Percentiles rank a stretch among this genome's conserved stretches.
Evolutionary conservation across 768 basidiomycete genomes (phyloP).

Genomic region (Phaeotremella fagi): DNA sequence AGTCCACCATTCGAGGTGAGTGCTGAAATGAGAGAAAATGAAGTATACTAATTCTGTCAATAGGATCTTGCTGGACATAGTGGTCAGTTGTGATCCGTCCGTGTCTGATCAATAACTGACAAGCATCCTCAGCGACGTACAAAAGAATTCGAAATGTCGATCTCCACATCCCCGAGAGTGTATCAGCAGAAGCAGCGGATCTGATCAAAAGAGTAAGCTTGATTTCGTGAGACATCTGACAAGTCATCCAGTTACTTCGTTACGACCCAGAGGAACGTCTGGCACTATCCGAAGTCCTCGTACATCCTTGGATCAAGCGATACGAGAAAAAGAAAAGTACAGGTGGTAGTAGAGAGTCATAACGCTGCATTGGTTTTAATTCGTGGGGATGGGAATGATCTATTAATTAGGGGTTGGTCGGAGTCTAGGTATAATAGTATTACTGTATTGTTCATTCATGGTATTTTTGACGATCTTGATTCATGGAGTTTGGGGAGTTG

Average conservation of each 20-base stretch:
- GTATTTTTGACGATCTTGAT: no score
- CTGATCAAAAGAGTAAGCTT: conserved; percentile 58
- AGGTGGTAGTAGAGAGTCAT: not conserved
- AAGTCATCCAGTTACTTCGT: conserved; percentile 61
- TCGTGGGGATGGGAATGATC: no score
- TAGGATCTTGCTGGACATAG: conserved; percentile 25
- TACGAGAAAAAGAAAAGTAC: conserved; percentile 34
- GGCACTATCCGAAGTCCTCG: conserved; percentile 65
- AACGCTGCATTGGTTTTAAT: no score
- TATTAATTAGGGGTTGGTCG: no score
- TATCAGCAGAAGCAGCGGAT: conserved; percentile 65
- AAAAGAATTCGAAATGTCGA: conserved; percentile 65
- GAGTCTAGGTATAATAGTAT: no score
- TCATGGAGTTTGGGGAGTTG: no score
- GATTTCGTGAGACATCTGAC: not conserved
- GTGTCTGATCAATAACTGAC: not conserved
- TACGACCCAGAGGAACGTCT: conserved; percentile 72
- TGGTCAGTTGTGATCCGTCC: not conserved
- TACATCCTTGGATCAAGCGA: conserved; percentile 75
- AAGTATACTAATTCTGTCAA: not conserved
- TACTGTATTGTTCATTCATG: no score
- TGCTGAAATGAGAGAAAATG: conserved; percentile 3
- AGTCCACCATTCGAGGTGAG: conserved; percentile 69
- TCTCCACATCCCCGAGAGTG: conserved; percentile 58
- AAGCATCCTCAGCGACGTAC: conserved; percentile 70